These are phyloP conservation scores for Tetradesmus lagerheimii DNA, from an alignment of 139 green algal species.

Conservation along the genomic window DNA sequence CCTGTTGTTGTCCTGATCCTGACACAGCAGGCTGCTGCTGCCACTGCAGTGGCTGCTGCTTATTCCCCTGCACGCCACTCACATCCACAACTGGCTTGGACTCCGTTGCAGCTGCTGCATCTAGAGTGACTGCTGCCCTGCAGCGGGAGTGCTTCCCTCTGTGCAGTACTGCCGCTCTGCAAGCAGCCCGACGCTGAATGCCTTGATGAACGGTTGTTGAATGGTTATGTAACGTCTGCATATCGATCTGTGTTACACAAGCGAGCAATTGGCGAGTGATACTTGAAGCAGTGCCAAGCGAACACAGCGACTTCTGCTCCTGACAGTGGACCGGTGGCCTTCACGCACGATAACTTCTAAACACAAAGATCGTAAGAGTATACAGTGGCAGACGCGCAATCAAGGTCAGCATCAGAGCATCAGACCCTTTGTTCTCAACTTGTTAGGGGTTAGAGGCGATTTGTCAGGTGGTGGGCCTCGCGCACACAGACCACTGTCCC, in stretches of 20 bases:
- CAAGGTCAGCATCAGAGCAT: background rate
- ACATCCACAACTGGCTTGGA: background rate
- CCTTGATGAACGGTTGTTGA: background rate
- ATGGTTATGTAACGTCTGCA: background rate
- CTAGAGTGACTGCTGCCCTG: background rate
- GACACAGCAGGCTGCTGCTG: background rate
- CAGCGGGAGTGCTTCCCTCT: background rate
- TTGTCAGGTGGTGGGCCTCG: background rate
- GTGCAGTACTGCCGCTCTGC: background rate
- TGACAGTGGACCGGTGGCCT: background rate
- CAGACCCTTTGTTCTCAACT: background rate
- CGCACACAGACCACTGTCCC: background rate
- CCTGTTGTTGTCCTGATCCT: background rate
- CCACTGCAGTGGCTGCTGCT: background rate
- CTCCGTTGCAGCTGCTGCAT: background rate
- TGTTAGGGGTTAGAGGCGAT: background rate
- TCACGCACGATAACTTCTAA: background rate
- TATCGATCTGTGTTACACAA: background rate
- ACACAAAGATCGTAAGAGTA: background rate
- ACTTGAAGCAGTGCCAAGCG: background rate
- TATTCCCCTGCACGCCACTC: background rate
- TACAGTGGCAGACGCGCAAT: background rate
- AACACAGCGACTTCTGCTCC: background rate
- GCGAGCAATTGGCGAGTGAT: background rate
- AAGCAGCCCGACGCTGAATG: background rate